These are phyloP conservation scores for Arbutus unedo DNA, from an alignment of 148 eudicot genomes.

Conservation along the genomic window DNA sequence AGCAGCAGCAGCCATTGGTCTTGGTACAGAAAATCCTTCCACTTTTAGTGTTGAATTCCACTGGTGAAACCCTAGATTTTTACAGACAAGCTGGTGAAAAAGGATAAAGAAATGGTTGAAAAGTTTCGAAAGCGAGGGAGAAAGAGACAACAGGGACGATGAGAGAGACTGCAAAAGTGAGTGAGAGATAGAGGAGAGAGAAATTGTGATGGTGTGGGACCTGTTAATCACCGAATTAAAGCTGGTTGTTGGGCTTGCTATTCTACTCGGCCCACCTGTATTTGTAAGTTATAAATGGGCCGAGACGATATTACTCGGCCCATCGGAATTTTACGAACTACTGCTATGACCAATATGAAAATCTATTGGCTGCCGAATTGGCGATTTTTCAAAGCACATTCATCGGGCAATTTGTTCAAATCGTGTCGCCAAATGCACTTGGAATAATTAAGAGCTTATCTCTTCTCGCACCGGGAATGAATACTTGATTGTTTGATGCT, in stretches of 20 bases:
- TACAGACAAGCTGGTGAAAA: constrained; percentile 52
- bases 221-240: neutral
- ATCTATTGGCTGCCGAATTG: no score
- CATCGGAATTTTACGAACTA: no score
- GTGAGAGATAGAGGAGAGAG: neutral
- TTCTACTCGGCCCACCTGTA: neutral
- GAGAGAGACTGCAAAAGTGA: neutral
- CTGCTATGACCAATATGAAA: no score
- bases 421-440: no score
- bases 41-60: constrained; percentile 17
- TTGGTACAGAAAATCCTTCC: constrained; percentile 12
- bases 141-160: neutral
- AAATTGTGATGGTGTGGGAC: neutral
- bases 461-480: no score
- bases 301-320: neutral
- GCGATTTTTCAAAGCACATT: no score
- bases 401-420: no score
- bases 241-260: neutral
- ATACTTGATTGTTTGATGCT: no score
- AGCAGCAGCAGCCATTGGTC: no score
- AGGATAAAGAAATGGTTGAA: constrained; percentile 15
- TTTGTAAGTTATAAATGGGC: neutral
- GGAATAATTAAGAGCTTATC: no score
- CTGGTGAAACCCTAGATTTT: constrained; percentile 34
- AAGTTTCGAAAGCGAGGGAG: constrained; percentile 17